Evolutionary conservation across 1,284 basidiomycete species (phyloP).

Genomic region (Melampsora occidentalis): DNA sequence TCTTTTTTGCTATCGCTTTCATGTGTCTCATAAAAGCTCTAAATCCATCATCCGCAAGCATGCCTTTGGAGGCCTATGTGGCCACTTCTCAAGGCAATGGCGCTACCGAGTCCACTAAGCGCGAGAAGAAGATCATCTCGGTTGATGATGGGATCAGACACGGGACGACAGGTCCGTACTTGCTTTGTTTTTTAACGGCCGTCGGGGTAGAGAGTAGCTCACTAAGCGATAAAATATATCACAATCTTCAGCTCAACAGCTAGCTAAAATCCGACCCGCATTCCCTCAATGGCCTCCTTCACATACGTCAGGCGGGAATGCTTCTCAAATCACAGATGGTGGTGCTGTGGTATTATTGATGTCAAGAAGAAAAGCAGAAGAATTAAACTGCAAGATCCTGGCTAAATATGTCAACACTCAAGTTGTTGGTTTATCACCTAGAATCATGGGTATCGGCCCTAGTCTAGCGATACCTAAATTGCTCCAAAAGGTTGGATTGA

Average conservation of each 20-base stretch:
- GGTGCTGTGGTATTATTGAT: slow-evolving; percentile 80
- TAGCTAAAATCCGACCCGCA: slow-evolving; percentile 69
- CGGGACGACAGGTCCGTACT: slow-evolving; percentile 61
- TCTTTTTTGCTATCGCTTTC: slow-evolving; percentile 54
- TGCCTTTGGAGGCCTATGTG: slow-evolving; percentile 7
- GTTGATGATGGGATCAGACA: slow-evolving; percentile 79
- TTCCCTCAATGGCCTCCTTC: slow-evolving; percentile 82
- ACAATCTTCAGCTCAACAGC: slow-evolving; percentile 58
- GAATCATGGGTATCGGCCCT: slow-evolving; percentile 53
- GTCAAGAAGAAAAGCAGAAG: slow-evolving; percentile 77
- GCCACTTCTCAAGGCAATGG: slow-evolving; percentile 7
- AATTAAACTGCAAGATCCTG: slow-evolving; percentile 69
- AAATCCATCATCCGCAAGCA: slow-evolving; percentile 16
- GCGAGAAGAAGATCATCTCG: slow-evolving; percentile 62
- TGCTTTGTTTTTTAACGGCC: background rate
- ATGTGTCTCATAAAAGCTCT: slow-evolving; percentile 39
- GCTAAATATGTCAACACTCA: slow-evolving; percentile 75
- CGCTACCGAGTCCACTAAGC: slow-evolving; percentile 61
- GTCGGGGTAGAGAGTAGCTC: too few relatives aligned
- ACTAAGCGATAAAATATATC: background rate
- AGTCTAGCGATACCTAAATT: slow-evolving; percentile 50
- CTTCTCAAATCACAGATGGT: slow-evolving; percentile 76
- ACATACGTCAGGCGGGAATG: slow-evolving; percentile 83
- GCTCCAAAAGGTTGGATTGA: slow-evolving; percentile 53
- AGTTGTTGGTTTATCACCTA: slow-evolving; percentile 62